Evolutionary conservation across 257 asterid genomes (phyloP).

Genomic region (Eustoma russellianum): DNA sequence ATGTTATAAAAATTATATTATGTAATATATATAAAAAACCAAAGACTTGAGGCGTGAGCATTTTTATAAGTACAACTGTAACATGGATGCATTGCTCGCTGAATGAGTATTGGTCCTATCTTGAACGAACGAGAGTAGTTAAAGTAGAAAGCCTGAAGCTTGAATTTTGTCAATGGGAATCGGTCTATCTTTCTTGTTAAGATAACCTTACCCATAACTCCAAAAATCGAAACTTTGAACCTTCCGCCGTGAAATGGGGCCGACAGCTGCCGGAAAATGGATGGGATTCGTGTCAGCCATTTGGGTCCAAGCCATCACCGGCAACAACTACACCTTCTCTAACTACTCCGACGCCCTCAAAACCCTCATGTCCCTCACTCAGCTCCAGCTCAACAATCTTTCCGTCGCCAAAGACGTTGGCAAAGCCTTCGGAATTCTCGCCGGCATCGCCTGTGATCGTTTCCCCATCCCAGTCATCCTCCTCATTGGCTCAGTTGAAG

Average conservation of each 20-base stretch:
- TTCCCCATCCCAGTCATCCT: constrained; percentile 58
- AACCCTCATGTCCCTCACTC: constrained; percentile 79
- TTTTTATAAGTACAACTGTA: too few species aligned
- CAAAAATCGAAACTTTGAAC: too few species aligned
- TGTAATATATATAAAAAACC: too few species aligned
- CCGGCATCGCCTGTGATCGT: constrained; percentile 90
- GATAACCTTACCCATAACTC: too few species aligned
- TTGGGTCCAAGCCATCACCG: constrained; percentile 23
- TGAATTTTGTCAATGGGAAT: too few species aligned
- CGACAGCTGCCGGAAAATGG: constrained; percentile 19
- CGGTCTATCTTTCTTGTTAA: too few species aligned
- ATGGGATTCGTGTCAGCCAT: constrained; percentile 18
- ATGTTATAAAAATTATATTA: too few species aligned
- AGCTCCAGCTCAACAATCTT: constrained; percentile 80
- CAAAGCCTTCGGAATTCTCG: constrained; percentile 87
- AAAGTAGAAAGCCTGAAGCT: too few species aligned
- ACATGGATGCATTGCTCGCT: too few species aligned
- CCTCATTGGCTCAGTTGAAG: constrained; percentile 77
- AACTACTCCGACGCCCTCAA: constrained; percentile 33
- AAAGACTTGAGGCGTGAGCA: too few species aligned
- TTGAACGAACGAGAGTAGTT: too few species aligned
- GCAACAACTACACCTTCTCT: constrained; percentile 23
- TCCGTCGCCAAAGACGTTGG: constrained; percentile 96
- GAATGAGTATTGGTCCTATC: too few species aligned
- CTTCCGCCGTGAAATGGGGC: neutral